A percentile compares a stretch with the other conserved stretches of the same genome.
Evolutionary conservation across 129 eudicot species (phyloP).

Genomic region (Logfia minima): DNA sequence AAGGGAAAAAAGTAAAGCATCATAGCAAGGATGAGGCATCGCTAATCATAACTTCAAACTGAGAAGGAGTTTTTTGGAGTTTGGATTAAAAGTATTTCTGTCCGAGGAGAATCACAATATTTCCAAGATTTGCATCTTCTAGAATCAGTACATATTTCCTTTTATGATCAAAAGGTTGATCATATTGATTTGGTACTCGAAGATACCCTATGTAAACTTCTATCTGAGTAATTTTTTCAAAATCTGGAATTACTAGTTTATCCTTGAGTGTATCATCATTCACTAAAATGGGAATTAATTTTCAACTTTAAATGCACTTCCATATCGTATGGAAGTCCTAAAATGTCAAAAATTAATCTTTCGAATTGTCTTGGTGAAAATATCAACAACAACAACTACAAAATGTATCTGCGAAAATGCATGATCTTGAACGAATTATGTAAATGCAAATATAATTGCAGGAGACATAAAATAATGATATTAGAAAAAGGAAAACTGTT

Average conservation of each 20-base stretch:
- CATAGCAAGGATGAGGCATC: not conserved
- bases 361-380: not conserved
- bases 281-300: not conserved
- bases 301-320: not conserved
- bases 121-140: conserved; percentile 3
- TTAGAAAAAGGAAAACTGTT: too few species aligned
- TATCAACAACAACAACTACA: too few species aligned
- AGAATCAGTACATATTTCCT: conserved; percentile 1
- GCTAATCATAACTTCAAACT: not conserved
- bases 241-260: not conserved
- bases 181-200: not conserved
- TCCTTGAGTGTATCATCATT: not conserved
- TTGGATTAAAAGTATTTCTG: not conserved
- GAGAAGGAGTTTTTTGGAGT: not conserved
- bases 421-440: too few species aligned
- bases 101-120: not conserved
- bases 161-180: not conserved
- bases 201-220: not conserved
- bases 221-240: too few species aligned
- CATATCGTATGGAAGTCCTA: not conserved
- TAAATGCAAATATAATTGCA: too few species aligned
- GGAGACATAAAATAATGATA: too few species aligned
- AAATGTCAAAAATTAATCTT: not conserved
- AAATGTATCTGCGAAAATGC: too few species aligned
- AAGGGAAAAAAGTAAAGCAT: not conserved